These are phyloP conservation scores for Penicillium subrubescens DNA, from an alignment of 495 filamentous ascomycete species.

Conservation along the genomic window DNA sequence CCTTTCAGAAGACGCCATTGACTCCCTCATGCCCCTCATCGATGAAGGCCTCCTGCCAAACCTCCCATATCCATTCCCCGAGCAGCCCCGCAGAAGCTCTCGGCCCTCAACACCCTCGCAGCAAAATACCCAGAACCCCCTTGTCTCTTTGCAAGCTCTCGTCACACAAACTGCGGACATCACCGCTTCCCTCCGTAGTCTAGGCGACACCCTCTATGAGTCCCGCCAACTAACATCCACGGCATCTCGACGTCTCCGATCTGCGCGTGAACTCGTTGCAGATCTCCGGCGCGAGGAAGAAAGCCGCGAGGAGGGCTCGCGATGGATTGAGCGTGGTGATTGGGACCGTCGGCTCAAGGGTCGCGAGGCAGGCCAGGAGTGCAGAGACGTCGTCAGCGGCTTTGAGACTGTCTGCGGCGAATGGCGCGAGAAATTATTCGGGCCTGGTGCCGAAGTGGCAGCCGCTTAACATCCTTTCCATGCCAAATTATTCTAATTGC, in stretches of 20 bases:
- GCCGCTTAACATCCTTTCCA: slow-evolving; percentile 30
- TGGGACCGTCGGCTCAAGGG: slow-evolving; percentile 75
- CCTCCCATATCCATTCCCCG: slow-evolving; percentile 52
- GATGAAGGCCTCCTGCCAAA: slow-evolving; percentile 54
- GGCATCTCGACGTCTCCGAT: slow-evolving; percentile 73
- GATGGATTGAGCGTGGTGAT: slow-evolving; percentile 76
- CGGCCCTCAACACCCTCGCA: slow-evolving; percentile 40
- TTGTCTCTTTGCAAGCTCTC: slow-evolving; percentile 57
- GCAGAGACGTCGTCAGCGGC: slow-evolving; percentile 82
- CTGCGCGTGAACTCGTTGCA: slow-evolving; percentile 75
- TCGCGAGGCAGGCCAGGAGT: slow-evolving; percentile 77
- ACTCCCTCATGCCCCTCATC: slow-evolving; percentile 67
- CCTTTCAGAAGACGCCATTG: slow-evolving; percentile 68
- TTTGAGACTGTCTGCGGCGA: slow-evolving; percentile 84
- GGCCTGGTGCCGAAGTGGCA: slow-evolving; percentile 40
- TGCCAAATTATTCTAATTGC: neutral
- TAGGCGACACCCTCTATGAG: slow-evolving; percentile 94
- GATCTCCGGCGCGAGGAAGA: slow-evolving; percentile 85
- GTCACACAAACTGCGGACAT: slow-evolving; percentile 70
- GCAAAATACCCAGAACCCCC: slow-evolving; percentile 39
- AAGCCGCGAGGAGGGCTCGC: slow-evolving; percentile 72
- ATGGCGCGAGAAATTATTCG: slow-evolving; percentile 60
- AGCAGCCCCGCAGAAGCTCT: slow-evolving; percentile 52
- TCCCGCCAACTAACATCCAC: slow-evolving; percentile 81
- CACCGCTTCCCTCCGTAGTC: slow-evolving; percentile 73